phyloP scores from a whole-genome alignment of 192 early-diverging fungal species.

The Mortierella alpina region DNA sequence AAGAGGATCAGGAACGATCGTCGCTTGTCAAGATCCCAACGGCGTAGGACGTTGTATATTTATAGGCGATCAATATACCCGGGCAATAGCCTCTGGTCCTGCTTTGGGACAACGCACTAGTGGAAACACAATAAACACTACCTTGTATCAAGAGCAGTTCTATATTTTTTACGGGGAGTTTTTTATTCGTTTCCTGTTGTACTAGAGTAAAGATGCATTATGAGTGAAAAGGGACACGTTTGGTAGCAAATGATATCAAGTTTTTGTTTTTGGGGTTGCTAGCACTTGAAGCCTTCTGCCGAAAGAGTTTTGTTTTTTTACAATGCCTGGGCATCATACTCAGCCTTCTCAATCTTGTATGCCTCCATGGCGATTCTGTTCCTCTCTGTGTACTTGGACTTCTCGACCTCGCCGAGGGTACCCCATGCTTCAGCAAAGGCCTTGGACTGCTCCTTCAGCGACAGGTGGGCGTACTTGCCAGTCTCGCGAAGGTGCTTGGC shows the following conservation, averaged over 20 bases:
- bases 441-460: slow-evolving; percentile 22
- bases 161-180: too few relatives aligned
- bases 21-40: slow-evolving; percentile 41
- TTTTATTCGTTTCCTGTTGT: too few relatives aligned
- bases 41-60: not conserved
- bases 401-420: slow-evolving; percentile 14
- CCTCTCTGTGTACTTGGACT: slow-evolving; percentile 4
- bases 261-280: too few relatives aligned
- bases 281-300: not conserved
- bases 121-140: too few relatives aligned
- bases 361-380: not conserved
- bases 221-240: too few relatives aligned
- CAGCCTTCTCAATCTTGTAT: slow-evolving; percentile 43
- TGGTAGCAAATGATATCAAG: too few relatives aligned
- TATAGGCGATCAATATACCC: too few relatives aligned
- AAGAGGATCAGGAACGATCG: slow-evolving; percentile 28
- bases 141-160: too few relatives aligned
- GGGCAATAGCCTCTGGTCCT: too few relatives aligned
- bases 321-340: slow-evolving; percentile 29
- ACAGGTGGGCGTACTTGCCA: slow-evolving; percentile 10
- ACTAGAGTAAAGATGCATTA: too few relatives aligned
- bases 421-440: slow-evolving; percentile 25
- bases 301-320: too few relatives aligned
- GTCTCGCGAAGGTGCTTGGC: slow-evolving; percentile 26
- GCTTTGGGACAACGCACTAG: too few relatives aligned